These are phyloP conservation scores for Linnemannia hyalina DNA, from an alignment of 192 early-diverging fungal genomes.

Conservation along the genomic window DNA sequence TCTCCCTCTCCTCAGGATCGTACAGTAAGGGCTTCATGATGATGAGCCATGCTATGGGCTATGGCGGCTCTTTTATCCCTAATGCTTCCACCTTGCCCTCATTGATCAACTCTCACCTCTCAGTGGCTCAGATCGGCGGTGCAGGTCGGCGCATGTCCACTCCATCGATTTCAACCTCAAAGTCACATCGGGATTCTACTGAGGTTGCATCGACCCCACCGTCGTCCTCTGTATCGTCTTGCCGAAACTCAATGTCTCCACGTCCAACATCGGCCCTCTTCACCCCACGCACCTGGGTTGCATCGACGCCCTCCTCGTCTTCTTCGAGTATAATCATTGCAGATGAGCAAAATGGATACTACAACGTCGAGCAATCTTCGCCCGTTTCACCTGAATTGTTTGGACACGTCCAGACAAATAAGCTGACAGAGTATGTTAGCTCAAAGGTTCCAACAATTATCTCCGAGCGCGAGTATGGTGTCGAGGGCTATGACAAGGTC, in stretches of 20 bases:
- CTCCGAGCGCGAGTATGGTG: constrained; percentile 27
- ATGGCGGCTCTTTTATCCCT: neutral
- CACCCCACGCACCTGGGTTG: constrained; percentile 20
- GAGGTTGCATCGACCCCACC: neutral
- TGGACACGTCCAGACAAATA: neutral
- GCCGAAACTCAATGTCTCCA: neutral
- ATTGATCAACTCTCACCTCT: constrained; percentile 30
- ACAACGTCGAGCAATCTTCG: neutral
- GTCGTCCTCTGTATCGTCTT: neutral
- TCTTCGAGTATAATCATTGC: neutral
- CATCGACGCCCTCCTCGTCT: constrained; percentile 11
- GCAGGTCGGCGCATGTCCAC: constrained; percentile 45
- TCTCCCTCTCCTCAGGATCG: neutral
- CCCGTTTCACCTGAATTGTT: neutral
- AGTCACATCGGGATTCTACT: neutral
- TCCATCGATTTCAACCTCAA: constrained; percentile 25
- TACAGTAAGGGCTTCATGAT: constrained; percentile 15
- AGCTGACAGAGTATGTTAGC: constrained; percentile 20
- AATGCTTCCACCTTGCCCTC: constrained; percentile 8
- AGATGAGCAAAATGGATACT: constrained; percentile 20
- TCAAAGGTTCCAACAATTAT: constrained; percentile 36
- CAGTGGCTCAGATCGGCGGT: constrained; percentile 15
- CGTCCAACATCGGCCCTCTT: constrained; percentile 18
- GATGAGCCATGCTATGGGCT: constrained; percentile 18
- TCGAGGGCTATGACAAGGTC: constrained; percentile 66